Evolutionary conservation across 441 rosid species (phyloP).

Genomic region (Aquilaria agallochum): DNA sequence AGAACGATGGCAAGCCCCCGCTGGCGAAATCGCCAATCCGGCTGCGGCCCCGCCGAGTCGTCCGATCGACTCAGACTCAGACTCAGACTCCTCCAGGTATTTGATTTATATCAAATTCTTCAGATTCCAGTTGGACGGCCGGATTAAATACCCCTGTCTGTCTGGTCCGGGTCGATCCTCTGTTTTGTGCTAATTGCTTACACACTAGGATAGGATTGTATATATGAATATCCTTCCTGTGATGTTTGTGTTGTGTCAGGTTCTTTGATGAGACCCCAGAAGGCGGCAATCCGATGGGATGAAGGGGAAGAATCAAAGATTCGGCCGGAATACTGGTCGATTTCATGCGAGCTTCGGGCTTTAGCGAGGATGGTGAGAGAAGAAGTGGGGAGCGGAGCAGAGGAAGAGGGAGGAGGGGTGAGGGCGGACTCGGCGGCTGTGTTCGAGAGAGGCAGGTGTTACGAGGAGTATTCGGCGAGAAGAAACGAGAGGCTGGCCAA

Average conservation of each 20-base stretch:
- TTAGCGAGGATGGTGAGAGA: conserved; percentile 48
- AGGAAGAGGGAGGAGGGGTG: conserved; percentile 5
- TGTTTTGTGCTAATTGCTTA: background rate
- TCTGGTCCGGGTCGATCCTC: background rate
- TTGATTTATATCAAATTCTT: background rate
- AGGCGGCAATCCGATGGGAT: conserved; percentile 16
- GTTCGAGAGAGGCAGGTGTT: conserved; percentile 82
- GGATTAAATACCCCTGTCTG: no score
- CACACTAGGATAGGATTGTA: background rate
- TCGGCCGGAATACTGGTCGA: conserved; percentile 50
- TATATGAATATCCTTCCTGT: background rate
- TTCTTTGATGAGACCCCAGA: conserved; percentile 46
- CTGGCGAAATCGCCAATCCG: conserved; percentile 70
- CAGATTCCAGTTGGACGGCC: background rate
- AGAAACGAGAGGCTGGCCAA: conserved; percentile 74
- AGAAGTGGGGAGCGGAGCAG: conserved; percentile 33
- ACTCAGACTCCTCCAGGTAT: conserved; percentile 65
- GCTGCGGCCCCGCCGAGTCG: conserved; percentile 49
- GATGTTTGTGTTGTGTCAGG: conserved; percentile 26
- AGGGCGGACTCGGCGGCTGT: conserved; percentile 30
- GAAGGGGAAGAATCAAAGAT: conserved; percentile 32
- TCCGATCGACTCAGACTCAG: conserved; percentile 49
- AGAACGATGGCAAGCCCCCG: conserved; percentile 61
- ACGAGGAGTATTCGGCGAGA: conserved; percentile 72
- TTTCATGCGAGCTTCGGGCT: conserved; percentile 61